Conservation (phyloP, 2,329 filamentous ascomycete species). For the Aspergillus persii region DNA sequence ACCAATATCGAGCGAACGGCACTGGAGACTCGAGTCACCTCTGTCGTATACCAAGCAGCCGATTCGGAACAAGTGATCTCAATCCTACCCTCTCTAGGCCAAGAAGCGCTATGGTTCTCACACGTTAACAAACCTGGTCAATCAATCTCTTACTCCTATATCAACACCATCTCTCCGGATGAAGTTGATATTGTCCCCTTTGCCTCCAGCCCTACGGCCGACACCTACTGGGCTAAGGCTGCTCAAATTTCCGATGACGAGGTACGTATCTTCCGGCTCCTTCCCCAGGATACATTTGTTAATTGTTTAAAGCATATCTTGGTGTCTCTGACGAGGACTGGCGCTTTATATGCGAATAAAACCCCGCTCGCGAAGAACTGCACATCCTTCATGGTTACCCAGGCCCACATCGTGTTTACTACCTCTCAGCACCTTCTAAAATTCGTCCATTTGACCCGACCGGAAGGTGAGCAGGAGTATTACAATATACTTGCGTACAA, state of each 20-base stretch:
- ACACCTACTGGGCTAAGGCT: slow-evolving; percentile 40
- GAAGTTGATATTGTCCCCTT: slow-evolving; percentile 23
- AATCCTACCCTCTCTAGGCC: slow-evolving; percentile 36
- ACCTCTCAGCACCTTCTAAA: slow-evolving; percentile 91
- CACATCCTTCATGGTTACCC: slow-evolving; percentile 83
- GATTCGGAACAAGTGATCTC: slow-evolving; percentile 36
- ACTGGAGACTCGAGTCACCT: slow-evolving; percentile 33
- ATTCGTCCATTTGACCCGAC: slow-evolving; percentile 75
- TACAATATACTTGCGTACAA: not conserved
- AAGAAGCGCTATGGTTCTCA: slow-evolving; percentile 39
- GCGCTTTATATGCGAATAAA: slow-evolving; percentile 75
- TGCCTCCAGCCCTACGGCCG: slow-evolving; percentile 32
- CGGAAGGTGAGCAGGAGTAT: slow-evolving; percentile 55
- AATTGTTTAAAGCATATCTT: slow-evolving; percentile 42
- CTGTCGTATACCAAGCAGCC: slow-evolving; percentile 28
- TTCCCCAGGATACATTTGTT: slow-evolving; percentile 7
- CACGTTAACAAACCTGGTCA: slow-evolving; percentile 24
- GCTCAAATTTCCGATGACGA: slow-evolving; percentile 39
- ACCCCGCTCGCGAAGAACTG: slow-evolving; percentile 77
- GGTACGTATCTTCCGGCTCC: slow-evolving; percentile 25
- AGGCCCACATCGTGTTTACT: slow-evolving; percentile 83
- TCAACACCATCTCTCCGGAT: slow-evolving; percentile 19
- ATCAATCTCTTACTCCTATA: slow-evolving; percentile 31
- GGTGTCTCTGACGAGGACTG: slow-evolving; percentile 70
- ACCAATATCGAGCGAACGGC: slow-evolving; percentile 32